These are phyloP conservation scores for Phialemoniopsis sp. DNA, from an alignment of 2,329 filamentous ascomycete genomes.

Conservation along the genomic window DNA sequence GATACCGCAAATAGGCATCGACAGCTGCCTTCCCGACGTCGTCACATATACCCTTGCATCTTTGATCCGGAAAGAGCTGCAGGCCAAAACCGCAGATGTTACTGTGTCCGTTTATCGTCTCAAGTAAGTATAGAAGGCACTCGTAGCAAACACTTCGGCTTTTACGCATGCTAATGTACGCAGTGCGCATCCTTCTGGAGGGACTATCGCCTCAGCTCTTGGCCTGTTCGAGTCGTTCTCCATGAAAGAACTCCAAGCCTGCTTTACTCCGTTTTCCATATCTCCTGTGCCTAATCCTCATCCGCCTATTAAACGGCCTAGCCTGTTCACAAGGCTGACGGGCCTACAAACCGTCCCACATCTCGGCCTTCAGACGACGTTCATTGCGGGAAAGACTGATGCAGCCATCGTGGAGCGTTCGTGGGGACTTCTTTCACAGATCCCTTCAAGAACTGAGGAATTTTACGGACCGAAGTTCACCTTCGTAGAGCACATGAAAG, in stretches of 20 bases:
- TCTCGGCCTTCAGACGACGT: constrained; percentile 53
- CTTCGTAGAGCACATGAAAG: constrained; percentile 50
- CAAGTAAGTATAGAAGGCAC: constrained; percentile 21
- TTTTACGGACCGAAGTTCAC: constrained; percentile 60
- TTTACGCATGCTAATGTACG: background rate
- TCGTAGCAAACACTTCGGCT: no score
- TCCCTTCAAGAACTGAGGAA: constrained; percentile 35
- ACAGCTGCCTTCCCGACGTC: constrained; percentile 60
- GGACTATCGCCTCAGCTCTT: constrained; percentile 65
- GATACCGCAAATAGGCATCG: constrained; percentile 58
- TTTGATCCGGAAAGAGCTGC: constrained; percentile 42
- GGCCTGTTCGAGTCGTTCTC: constrained; percentile 49
- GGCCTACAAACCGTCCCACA: constrained; percentile 44
- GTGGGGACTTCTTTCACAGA: constrained; percentile 55
- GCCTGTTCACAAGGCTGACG: constrained; percentile 40
- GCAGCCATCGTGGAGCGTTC: constrained; percentile 52
- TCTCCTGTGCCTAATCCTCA: constrained; percentile 49
- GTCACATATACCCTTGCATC: constrained; percentile 49
- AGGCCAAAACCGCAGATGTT: constrained; percentile 47
- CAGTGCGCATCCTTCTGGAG: constrained; percentile 54
- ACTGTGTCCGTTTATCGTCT: constrained; percentile 43
- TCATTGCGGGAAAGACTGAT: constrained; percentile 44
- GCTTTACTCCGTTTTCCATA: constrained; percentile 47
- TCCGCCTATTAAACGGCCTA: constrained; percentile 19
- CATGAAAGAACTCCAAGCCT: constrained; percentile 38